Evolutionary conservation across 768 basidiomycete species (phyloP).

Genomic region (Termitomyces sp.): DNA sequence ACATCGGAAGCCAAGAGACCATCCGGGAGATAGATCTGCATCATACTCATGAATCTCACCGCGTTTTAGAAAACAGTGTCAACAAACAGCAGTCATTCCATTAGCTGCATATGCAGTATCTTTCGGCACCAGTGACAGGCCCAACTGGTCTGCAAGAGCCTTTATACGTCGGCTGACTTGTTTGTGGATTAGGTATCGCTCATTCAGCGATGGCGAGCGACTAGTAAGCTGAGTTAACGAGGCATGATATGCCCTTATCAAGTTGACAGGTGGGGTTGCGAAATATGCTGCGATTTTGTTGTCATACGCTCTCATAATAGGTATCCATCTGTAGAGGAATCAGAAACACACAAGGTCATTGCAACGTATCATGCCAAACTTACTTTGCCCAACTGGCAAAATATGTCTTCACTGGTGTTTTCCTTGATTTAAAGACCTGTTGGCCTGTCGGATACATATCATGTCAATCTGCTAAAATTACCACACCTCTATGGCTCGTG

Average conservation of each 20-base stretch:
- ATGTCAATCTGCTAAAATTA: neutral
- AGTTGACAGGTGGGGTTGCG: slow-evolving; percentile 83
- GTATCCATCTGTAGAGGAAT: slow-evolving; percentile 56
- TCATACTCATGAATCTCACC: neutral
- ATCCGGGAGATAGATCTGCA: slow-evolving; percentile 66
- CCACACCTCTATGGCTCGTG: slow-evolving; percentile 58
- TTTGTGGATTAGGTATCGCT: slow-evolving; percentile 67
- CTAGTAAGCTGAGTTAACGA: slow-evolving; percentile 65
- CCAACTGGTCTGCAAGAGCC: slow-evolving; percentile 53
- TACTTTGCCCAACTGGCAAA: slow-evolving; percentile 85
- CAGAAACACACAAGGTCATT: neutral
- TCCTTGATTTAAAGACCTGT: slow-evolving; percentile 52
- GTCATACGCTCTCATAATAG: slow-evolving; percentile 86
- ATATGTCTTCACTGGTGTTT: slow-evolving; percentile 59
- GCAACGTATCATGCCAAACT: slow-evolving; percentile 3
- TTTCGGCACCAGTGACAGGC: slow-evolving; percentile 61
- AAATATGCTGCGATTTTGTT: slow-evolving; percentile 74
- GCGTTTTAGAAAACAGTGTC: neutral
- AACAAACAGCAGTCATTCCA: slow-evolving; percentile 78
- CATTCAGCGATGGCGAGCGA: slow-evolving; percentile 53
- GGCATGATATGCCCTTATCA: slow-evolving; percentile 80
- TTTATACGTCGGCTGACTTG: slow-evolving; percentile 62
- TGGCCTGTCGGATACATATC: neutral
- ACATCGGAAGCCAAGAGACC: slow-evolving; percentile 65
- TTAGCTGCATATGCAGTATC: slow-evolving; percentile 60